phyloP scores from a whole-genome alignment of 2,329 filamentous ascomycete species.

The Talaromyces piceae region DNA sequence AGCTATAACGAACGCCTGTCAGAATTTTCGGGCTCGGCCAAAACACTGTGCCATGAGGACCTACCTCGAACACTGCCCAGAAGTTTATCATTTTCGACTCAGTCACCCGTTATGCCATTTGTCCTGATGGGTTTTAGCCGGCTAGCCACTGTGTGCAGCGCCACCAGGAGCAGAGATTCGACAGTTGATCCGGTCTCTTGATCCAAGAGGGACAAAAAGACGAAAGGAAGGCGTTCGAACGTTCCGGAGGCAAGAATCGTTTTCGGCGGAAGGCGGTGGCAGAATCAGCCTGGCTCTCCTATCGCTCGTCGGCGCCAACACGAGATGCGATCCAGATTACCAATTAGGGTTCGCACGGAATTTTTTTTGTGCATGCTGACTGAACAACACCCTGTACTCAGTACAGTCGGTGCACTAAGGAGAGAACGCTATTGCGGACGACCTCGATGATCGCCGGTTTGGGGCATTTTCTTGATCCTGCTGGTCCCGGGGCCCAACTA shows the following conservation, averaged over 20 bases:
- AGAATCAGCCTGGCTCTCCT: too few relatives aligned
- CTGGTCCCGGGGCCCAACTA: too few relatives aligned
- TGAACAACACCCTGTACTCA: too few relatives aligned
- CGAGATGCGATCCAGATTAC: too few relatives aligned
- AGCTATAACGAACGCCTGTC: conserved; percentile 17
- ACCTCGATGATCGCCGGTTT: too few relatives aligned
- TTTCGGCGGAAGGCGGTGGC: not conserved
- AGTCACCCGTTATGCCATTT: conserved; percentile 4
- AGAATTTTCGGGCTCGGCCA: not conserved
- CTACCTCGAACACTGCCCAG: conserved; percentile 28
- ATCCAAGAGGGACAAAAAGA: not conserved
- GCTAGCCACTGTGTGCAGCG: not conserved
- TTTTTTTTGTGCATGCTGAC: too few relatives aligned
- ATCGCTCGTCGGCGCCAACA: too few relatives aligned
- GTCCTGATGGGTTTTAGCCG: not conserved
- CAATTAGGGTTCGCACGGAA: too few relatives aligned
- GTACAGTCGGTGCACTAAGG: too few relatives aligned
- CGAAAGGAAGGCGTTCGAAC: not conserved
- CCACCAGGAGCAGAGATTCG: not conserved
- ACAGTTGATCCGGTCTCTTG: not conserved
- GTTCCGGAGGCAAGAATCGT: not conserved
- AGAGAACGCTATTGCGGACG: too few relatives aligned
- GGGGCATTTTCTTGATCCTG: too few relatives aligned
- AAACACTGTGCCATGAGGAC: too few relatives aligned
- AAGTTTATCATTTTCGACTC: conserved; percentile 6